A percentile compares a stretch with the other conserved stretches of the same genome.
These are phyloP conservation scores for Plantago lanceolata DNA, from an alignment of 305 asterid species.

Conservation along the genomic window DNA sequence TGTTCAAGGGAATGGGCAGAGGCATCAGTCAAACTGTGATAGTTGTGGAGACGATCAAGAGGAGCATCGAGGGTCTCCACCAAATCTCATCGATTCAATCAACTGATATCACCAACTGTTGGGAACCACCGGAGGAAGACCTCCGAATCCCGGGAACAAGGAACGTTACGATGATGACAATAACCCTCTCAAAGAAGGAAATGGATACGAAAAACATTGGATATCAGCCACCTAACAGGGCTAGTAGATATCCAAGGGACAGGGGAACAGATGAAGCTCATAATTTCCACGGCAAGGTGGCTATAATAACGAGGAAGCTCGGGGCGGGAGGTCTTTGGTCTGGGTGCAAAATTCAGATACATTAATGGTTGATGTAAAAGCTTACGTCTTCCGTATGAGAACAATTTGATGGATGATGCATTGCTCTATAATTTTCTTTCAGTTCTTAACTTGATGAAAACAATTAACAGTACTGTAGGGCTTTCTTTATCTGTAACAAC, in stretches of 20 bases:
- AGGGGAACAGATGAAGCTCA: constrained; percentile 77
- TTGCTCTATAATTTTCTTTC: too few relatives aligned
- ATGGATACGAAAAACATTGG: constrained; percentile 38
- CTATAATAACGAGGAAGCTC: too few relatives aligned
- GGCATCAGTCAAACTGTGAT: constrained; percentile 71
- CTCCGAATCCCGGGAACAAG: constrained; percentile 91
- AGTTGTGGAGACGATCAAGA: constrained; percentile 71
- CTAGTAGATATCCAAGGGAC: constrained; percentile 55
- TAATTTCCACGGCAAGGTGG: constrained; percentile 68
- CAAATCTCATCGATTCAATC: constrained; percentile 77
- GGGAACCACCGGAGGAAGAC: constrained; percentile 99
- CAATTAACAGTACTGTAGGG: too few relatives aligned
- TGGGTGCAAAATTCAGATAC: too few relatives aligned
- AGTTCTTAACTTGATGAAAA: too few relatives aligned
- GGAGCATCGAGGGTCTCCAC: constrained; percentile 95
- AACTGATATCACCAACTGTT: constrained; percentile 86
- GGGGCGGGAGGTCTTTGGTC: too few relatives aligned
- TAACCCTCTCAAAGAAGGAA: constrained; percentile 75
- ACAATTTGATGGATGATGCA: too few relatives aligned
- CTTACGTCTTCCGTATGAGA: too few relatives aligned
- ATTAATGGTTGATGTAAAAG: too few relatives aligned
- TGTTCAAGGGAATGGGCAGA: constrained; percentile 78
- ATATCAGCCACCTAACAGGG: constrained; percentile 71
- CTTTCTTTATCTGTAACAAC: too few relatives aligned
- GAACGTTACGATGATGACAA: constrained; percentile 92